Conservation (phyloP, 2,329 filamentous ascomycete genomes). For the Ascochyta lentis region DNA sequence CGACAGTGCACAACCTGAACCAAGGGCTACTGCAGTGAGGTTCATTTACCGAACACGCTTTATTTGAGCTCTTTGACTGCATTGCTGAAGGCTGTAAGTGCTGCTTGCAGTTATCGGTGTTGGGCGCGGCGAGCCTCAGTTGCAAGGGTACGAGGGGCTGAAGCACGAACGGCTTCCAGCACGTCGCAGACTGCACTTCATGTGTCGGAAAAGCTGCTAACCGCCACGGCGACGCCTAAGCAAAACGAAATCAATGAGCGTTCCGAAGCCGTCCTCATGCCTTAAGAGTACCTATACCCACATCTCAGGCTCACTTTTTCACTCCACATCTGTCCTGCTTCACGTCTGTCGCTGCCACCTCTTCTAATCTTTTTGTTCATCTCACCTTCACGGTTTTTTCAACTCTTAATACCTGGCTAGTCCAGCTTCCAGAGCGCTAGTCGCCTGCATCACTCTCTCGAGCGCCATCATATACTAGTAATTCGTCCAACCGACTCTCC, state of each 20-base stretch:
- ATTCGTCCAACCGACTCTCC: conserved; percentile 27
- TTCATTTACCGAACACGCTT: background rate
- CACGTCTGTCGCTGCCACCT: conserved; percentile 35
- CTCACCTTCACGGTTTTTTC: conserved; percentile 28
- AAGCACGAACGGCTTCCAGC: conserved; percentile 47
- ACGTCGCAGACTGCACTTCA: conserved; percentile 43
- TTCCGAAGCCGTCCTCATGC: conserved; percentile 40
- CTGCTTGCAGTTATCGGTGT: background rate
- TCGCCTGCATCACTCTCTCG: conserved; percentile 41
- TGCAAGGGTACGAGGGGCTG: conserved; percentile 38
- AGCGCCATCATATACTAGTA: conserved; percentile 29
- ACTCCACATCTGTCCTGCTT: conserved; percentile 37
- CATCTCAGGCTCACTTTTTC: conserved; percentile 43
- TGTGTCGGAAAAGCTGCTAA: conserved; percentile 43
- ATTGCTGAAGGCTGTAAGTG: background rate
- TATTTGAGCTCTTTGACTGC: background rate
- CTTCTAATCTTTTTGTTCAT: conserved; percentile 35
- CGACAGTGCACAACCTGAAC: no score
- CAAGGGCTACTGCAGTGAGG: no score
- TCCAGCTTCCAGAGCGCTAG: conserved; percentile 50
- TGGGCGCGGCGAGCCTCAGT: conserved; percentile 23
- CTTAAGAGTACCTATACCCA: conserved; percentile 47
- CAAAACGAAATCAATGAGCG: conserved; percentile 34
- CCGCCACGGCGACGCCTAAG: conserved; percentile 34
- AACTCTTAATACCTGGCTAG: conserved; percentile 49